Evolutionary conservation across 176 grass and related monocot genomes (phyloP).

Genomic region (Eleusine indica): DNA sequence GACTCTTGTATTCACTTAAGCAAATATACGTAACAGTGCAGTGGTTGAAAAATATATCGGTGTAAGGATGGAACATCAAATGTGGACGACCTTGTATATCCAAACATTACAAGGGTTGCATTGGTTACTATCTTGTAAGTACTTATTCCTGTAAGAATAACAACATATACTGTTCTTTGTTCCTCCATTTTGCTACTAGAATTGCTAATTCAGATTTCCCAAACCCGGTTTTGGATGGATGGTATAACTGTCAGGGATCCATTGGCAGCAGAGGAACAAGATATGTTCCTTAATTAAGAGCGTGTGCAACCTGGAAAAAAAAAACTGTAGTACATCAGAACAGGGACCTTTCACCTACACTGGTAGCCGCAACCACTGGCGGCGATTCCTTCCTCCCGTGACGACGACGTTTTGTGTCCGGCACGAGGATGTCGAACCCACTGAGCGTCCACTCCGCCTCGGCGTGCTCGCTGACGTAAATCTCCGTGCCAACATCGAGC

Average conservation of each 20-base stretch:
- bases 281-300: no score
- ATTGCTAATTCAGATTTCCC: neutral
- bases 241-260: neutral
- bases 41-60: neutral
- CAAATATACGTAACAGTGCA: neutral
- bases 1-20: neutral
- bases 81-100: neutral
- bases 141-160: neutral
- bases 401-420: conserved; percentile 17
- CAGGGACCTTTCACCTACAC: neutral
- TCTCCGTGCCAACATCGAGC: conserved; percentile 89
- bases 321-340: neutral
- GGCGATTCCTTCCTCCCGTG: neutral
- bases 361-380: conserved; percentile 26
- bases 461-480: conserved; percentile 51
- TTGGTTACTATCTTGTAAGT: neutral
- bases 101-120: neutral
- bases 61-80: neutral
- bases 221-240: neutral
- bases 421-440: conserved; percentile 79
- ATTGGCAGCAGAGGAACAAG: neutral
- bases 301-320: no score
- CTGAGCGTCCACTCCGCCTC: conserved; percentile 81
- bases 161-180: neutral
- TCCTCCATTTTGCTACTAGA: neutral